Percentiles rank a stretch among this genome's conserved stretches.
phyloP scores from a whole-genome alignment of 345 rosid genomes.

The Eucalyptus pumila region DNA sequence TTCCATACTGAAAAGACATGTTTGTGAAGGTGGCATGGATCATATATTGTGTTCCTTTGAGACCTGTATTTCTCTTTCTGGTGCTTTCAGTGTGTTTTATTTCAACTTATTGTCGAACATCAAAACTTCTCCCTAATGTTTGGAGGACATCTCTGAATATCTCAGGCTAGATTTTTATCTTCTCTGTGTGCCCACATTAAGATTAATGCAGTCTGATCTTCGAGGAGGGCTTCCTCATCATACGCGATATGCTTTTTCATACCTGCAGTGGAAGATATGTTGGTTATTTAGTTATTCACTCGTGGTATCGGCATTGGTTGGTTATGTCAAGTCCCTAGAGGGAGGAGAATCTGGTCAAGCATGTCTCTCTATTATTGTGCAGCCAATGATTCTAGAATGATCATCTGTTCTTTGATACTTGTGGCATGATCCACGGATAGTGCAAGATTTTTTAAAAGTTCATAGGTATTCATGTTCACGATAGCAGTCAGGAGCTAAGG shows the following conservation, averaged over 20 bases:
- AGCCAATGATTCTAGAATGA: neutral
- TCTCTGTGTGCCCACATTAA: neutral
- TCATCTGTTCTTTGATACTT: too few species aligned
- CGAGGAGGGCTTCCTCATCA: neutral
- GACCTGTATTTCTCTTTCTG: neutral
- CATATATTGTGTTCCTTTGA: neutral
- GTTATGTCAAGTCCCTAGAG: neutral
- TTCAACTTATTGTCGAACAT: neutral
- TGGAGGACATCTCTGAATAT: neutral
- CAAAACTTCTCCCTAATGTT: neutral
- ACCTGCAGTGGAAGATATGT: too few species aligned
- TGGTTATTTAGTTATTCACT: neutral
- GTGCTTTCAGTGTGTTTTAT: neutral
- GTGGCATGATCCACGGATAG: neutral
- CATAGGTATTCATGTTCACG: too few species aligned
- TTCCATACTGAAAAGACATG: neutral
- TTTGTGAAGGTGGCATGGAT: conserved; percentile 24
- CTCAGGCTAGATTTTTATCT: too few species aligned
- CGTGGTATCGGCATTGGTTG: neutral
- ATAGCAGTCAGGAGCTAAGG: neutral
- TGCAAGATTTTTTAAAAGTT: neutral
- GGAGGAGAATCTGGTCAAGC: neutral
- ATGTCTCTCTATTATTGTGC: neutral
- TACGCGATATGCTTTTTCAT: neutral
- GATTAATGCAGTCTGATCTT: neutral